A percentile compares a stretch with the other conserved stretches of the same genome.
These are phyloP conservation scores for Melocanna baccifera DNA, from an alignment of 176 grass and related monocot genomes.

Conservation along the genomic window DNA sequence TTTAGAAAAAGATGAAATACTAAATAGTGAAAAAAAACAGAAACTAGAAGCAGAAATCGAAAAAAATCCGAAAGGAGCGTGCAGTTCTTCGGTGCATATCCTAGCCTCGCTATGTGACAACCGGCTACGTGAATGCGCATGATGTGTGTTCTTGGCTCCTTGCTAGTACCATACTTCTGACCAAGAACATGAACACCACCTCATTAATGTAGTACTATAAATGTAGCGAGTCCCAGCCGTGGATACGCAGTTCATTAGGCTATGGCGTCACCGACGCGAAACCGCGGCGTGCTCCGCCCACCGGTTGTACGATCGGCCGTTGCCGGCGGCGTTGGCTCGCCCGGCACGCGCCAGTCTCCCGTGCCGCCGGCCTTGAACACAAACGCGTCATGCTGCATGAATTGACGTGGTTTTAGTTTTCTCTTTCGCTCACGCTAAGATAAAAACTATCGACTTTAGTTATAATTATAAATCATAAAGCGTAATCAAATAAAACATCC, in stretches of 20 bases:
- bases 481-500: no score
- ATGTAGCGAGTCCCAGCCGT: neutral
- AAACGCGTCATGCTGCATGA: conserved; percentile 30
- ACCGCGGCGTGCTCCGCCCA: conserved; percentile 81
- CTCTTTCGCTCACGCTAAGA: no score
- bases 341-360: conserved; percentile 62
- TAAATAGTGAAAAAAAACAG: no score
- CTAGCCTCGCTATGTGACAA: neutral
- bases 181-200: neutral
- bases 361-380: conserved; percentile 77
- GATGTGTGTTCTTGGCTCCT: neutral
- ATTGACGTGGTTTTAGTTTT: no score
- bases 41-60: no score
- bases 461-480: no score
- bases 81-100: neutral
- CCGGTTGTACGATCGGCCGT: conserved; percentile 47
- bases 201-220: neutral
- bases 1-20: no score
- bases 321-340: no score
- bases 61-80: no score
- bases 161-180: neutral
- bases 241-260: neutral
- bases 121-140: neutral
- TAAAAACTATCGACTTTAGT: no score
- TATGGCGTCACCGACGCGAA: conserved; percentile 61